phyloP scores from a whole-genome alignment of 495 filamentous ascomycete species.

The Xeromyces bisporus region DNA sequence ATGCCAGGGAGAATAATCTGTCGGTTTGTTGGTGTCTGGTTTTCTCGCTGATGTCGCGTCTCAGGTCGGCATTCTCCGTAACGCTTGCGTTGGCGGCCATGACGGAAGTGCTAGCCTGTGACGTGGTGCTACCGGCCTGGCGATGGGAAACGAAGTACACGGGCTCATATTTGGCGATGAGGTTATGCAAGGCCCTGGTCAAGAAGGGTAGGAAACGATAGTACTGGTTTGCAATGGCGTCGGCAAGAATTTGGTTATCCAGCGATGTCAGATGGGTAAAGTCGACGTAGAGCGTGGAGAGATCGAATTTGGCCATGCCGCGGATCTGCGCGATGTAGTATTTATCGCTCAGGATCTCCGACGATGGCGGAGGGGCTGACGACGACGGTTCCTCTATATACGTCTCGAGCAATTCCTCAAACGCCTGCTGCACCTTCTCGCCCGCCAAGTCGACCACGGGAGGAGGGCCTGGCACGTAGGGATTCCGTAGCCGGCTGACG shows the following conservation, averaged over 20 bases:
- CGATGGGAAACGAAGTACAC: constrained; percentile 84
- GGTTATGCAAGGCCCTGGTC: constrained; percentile 73
- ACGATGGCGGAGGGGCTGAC: constrained; percentile 59
- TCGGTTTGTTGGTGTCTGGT: constrained; percentile 92
- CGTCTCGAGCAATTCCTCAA: constrained; percentile 79
- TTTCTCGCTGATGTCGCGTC: constrained; percentile 29
- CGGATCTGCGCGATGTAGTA: constrained; percentile 96
- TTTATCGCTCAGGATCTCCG: constrained; percentile 61
- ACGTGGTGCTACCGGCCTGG: constrained; percentile 46
- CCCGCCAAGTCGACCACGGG: constrained; percentile 77
- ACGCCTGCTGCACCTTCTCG: constrained; percentile 66
- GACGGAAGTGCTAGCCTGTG: constrained; percentile 48
- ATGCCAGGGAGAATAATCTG: constrained; percentile 85
- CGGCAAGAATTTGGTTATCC: constrained; percentile 57
- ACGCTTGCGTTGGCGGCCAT: constrained; percentile 49
- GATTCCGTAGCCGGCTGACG: constrained; percentile 39
- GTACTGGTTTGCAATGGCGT: constrained; percentile 74
- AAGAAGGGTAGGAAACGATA: constrained; percentile 93
- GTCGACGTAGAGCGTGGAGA: constrained; percentile 97
- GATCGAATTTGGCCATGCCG: constrained; percentile 62
- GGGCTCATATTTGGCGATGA: constrained; percentile 86
- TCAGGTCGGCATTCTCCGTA: constrained; percentile 33
- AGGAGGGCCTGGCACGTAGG: constrained; percentile 49
- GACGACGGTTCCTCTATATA: constrained; percentile 60
- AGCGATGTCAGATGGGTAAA: constrained; percentile 66